phyloP scores from a whole-genome alignment of 192 early-diverging fungal genomes.

The Linnemannia hyalina region DNA sequence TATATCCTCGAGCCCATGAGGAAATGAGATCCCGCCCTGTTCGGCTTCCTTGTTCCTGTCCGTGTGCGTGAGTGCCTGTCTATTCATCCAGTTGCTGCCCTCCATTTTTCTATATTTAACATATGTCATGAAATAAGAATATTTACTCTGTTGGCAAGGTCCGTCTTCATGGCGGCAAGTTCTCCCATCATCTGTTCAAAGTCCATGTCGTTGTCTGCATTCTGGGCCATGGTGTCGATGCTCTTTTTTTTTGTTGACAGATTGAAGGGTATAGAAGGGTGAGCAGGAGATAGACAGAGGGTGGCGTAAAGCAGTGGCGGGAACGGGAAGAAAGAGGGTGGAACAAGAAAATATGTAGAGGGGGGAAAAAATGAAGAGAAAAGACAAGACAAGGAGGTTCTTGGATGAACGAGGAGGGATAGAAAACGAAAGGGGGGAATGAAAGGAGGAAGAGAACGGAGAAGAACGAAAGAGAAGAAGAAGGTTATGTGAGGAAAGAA shows the following conservation, averaged over 20 bases:
- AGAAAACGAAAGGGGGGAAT: not conserved
- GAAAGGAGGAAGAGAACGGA: not conserved
- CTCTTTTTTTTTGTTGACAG: not conserved
- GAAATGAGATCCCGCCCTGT: not conserved
- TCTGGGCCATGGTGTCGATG: slow-evolving; percentile 20
- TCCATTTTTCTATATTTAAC: slow-evolving; percentile 8
- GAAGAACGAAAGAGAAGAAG: not conserved
- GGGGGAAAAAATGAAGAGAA: not conserved
- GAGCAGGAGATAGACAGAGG: not conserved
- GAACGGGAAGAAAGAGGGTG: not conserved
- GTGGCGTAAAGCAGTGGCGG: not conserved
- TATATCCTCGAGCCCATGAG: not conserved
- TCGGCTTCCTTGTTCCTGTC: not conserved
- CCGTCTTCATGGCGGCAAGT: slow-evolving; percentile 54
- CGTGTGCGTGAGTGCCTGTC: not conserved
- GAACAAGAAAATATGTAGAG: not conserved
- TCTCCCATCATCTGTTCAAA: slow-evolving; percentile 58
- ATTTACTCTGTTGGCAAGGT: slow-evolving; percentile 55
- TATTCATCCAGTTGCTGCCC: not conserved
- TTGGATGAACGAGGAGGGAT: not conserved
- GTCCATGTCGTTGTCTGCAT: slow-evolving; percentile 39
- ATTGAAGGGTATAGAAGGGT: not conserved
- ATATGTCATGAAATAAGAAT: not conserved
- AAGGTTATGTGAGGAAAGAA: not conserved
- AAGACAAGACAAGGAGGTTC: not conserved